phyloP scores from a whole-genome alignment of 345 rosid species.

The Syzygium aromaticum region DNA sequence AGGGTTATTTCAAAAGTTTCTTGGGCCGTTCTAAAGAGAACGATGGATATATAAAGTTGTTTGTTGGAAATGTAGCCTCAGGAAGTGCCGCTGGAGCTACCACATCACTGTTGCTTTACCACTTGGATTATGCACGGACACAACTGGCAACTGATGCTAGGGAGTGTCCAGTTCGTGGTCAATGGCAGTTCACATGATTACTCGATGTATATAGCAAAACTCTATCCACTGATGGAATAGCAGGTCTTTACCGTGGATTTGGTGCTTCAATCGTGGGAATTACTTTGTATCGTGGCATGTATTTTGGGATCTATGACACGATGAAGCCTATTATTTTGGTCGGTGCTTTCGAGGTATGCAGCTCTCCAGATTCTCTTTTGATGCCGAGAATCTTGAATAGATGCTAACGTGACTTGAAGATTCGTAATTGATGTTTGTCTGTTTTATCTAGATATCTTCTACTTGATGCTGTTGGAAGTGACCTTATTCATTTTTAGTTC shows the following conservation, averaged over 20 bases:
- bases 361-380: neutral
- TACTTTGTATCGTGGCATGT: constrained; percentile 85
- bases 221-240: constrained; percentile 56
- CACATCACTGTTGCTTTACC: constrained; percentile 71
- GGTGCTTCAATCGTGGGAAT: constrained; percentile 87
- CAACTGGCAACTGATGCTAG: constrained; percentile 80
- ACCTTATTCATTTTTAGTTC: neutral
- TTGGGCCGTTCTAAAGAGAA: constrained; percentile 77
- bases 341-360: constrained; percentile 71
- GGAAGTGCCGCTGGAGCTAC: constrained; percentile 99
- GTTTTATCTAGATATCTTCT: neutral
- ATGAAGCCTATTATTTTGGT: constrained; percentile 79
- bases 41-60: constrained; percentile 79
- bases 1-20: constrained; percentile 79
- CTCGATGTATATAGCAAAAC: constrained; percentile 79
- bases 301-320: constrained; percentile 88
- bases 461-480: neutral
- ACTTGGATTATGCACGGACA: constrained; percentile 84
- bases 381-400: neutral
- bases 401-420: neutral
- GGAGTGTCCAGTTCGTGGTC: constrained; percentile 43
- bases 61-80: constrained; percentile 80
- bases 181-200: constrained; percentile 70
- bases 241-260: constrained; percentile 83
- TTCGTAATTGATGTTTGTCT: neutral